Percentiles rank a stretch among this genome's conserved stretches.
phyloP scores from a whole-genome alignment of 768 basidiomycete species.

The Tephrocybe rancida region DNA sequence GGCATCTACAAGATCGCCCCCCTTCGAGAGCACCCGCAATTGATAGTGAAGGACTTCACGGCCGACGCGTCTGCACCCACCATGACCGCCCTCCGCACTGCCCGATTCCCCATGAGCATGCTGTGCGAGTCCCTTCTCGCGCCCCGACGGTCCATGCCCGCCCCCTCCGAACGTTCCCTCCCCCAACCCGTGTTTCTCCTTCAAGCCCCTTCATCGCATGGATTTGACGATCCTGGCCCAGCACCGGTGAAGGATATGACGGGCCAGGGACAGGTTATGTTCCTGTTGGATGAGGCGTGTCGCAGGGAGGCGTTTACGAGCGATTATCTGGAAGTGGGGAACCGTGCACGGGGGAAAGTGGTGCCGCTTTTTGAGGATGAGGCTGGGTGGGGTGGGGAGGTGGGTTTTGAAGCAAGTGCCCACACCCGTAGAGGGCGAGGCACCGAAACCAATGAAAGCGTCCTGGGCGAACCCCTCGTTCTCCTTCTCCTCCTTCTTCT shows the following conservation, averaged over 20 bases:
- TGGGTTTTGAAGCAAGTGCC: background rate
- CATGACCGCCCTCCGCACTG: constrained; percentile 21
- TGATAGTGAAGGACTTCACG: constrained; percentile 26
- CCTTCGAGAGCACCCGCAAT: constrained; percentile 2
- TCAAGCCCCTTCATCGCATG: constrained; percentile 26
- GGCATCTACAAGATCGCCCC: constrained; percentile 21
- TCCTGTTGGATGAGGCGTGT: constrained; percentile 25
- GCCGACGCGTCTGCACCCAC: constrained; percentile 18
- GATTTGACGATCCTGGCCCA: constrained; percentile 25
- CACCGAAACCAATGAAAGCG: background rate
- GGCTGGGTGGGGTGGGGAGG: too few relatives aligned
- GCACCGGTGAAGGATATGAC: constrained; percentile 30
- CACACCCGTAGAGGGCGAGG: background rate
- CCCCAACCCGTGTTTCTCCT: constrained; percentile 25
- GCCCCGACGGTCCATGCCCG: constrained; percentile 23
- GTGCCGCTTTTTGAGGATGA: constrained; percentile 14
- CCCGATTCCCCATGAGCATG: constrained; percentile 26
- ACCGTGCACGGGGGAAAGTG: constrained; percentile 15
- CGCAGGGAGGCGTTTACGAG: constrained; percentile 19
- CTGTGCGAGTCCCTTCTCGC: constrained; percentile 26
- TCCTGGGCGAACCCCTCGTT: background rate
- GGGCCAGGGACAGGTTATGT: constrained; percentile 24
- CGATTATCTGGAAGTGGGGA: constrained; percentile 22
- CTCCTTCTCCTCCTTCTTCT: background rate
- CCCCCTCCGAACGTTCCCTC: constrained; percentile 11